Percentiles rank a stretch among this genome's conserved stretches.
phyloP scores from a whole-genome alignment of 305 asterid species.

The Fraxinus nigra region DNA sequence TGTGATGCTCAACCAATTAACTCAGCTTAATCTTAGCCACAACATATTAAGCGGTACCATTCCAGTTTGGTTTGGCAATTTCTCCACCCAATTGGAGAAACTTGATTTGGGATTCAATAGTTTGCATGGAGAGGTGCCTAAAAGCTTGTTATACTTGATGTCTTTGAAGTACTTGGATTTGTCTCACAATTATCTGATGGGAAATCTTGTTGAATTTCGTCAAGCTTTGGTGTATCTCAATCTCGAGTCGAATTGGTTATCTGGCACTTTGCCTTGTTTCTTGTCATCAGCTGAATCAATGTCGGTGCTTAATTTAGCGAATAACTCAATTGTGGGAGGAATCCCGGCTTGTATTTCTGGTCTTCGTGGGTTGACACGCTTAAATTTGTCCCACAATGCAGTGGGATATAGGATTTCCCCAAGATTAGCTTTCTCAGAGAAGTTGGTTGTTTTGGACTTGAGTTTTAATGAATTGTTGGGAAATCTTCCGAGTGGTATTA shows the following conservation, averaged over 20 bases:
- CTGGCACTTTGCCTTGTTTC: constrained; percentile 84
- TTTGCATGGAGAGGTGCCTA: constrained; percentile 56
- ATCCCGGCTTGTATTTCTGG: constrained; percentile 73
- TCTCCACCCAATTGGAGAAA: constrained; percentile 48
- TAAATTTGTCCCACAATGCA: constrained; percentile 68
- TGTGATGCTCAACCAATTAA: constrained; percentile 28
- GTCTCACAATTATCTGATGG: constrained; percentile 62
- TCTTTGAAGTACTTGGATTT: constrained; percentile 58
- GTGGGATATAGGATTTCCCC: constrained; percentile 79
- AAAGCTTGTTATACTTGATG: constrained; percentile 42
- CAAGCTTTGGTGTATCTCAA: constrained; percentile 51
- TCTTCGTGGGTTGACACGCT: constrained; percentile 51
- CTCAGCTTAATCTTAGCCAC: constrained; percentile 59
- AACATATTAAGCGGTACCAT: constrained; percentile 48
- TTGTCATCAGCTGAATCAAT: constrained; percentile 47
- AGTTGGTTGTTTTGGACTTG: constrained; percentile 59
- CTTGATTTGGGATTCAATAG: constrained; percentile 59
- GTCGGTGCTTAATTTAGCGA: constrained; percentile 60
- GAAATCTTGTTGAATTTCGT: constrained; percentile 51
- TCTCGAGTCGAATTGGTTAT: constrained; percentile 55
- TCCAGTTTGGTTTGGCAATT: constrained; percentile 69
- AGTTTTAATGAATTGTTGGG: constrained; percentile 78
- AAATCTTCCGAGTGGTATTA: constrained; percentile 52
- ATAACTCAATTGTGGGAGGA: constrained; percentile 76
- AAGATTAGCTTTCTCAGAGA: constrained; percentile 64